Evolutionary conservation across 805 yeast genomes (phyloP).

Genomic region (Candida andamanensis): DNA sequence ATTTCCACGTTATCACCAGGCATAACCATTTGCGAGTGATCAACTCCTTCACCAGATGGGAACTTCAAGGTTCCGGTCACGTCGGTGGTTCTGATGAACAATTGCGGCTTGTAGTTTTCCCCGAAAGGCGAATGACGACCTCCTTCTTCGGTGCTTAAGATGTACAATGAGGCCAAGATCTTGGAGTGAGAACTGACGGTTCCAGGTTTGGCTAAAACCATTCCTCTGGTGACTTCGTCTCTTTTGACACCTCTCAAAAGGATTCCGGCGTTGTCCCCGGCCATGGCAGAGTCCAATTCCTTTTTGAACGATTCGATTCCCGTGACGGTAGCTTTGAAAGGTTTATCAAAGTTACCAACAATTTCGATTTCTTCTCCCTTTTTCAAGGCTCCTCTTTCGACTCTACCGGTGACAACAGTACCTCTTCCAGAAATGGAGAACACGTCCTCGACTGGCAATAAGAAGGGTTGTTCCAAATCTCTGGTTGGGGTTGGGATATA

Average conservation of each 20-base stretch:
- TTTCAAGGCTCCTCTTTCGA: constrained; percentile 95
- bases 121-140: constrained; percentile 98
- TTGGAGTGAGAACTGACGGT: constrained; percentile 89
- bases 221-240: constrained; percentile 95
- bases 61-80: constrained; percentile 86
- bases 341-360: constrained; percentile 84
- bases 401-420: constrained; percentile 98
- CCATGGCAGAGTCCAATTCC: constrained; percentile 95
- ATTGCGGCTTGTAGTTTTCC: constrained; percentile 96
- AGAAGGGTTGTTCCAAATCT: constrained; percentile 92
- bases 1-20: constrained; percentile 99
- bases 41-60: constrained; percentile 72
- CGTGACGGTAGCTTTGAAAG: constrained; percentile 90
- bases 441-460: constrained; percentile 95
- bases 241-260: constrained; percentile 97
- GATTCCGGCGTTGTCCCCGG: constrained; percentile 99
- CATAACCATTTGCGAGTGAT: constrained; percentile 84
- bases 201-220: constrained; percentile 93
- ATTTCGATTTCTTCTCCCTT: constrained; percentile 98
- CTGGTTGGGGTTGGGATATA: constrained; percentile 95
- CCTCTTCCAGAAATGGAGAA: constrained; percentile 99
- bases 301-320: constrained; percentile 99
- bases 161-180: constrained; percentile 89
- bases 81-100: constrained; percentile 93
- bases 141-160: constrained; percentile 95